These are phyloP conservation scores for Monilinia aucupariae DNA, from an alignment of 2,329 filamentous ascomycete species.

Conservation along the genomic window DNA sequence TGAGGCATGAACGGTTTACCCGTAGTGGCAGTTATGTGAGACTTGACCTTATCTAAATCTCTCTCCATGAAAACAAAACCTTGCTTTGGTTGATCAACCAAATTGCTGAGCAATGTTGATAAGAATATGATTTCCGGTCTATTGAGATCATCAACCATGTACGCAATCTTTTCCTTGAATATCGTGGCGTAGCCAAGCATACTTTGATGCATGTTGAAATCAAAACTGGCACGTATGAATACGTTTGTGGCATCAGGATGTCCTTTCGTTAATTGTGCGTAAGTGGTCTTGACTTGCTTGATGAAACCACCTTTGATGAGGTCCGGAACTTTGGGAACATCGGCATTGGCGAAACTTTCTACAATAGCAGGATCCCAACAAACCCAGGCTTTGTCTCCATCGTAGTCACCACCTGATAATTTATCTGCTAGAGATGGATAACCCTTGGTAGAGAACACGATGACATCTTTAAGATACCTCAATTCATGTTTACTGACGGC, in stretches of 20 bases:
- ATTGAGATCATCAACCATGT: conserved; percentile 49
- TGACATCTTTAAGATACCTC: conserved; percentile 66
- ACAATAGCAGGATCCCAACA: conserved; percentile 68
- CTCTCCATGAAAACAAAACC: conserved; percentile 44
- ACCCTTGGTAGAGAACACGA: conserved; percentile 68
- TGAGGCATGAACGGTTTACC: background rate
- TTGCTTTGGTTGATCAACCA: conserved; percentile 56
- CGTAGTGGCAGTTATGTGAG: background rate
- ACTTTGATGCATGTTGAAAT: conserved; percentile 51
- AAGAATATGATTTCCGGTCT: conserved; percentile 43
- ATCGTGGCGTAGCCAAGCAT: conserved; percentile 60
- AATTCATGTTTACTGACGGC: conserved; percentile 55
- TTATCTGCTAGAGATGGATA: conserved; percentile 59
- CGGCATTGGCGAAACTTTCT: conserved; percentile 58
- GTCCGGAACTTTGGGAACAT: conserved; percentile 42
- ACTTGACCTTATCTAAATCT: conserved; percentile 37
- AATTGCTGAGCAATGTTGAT: conserved; percentile 46
- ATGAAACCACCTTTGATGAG: conserved; percentile 47
- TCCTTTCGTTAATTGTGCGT: conserved; percentile 22
- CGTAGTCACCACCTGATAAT: conserved; percentile 75
- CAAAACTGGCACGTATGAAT: conserved; percentile 50
- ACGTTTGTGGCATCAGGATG: conserved; percentile 25
- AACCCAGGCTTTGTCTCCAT: conserved; percentile 73
- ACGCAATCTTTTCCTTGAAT: conserved; percentile 58
- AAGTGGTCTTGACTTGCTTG: conserved; percentile 42